Evolutionary conservation across 2,329 filamentous ascomycete species (phyloP).

Genomic region (Talaromyces marneffei): DNA sequence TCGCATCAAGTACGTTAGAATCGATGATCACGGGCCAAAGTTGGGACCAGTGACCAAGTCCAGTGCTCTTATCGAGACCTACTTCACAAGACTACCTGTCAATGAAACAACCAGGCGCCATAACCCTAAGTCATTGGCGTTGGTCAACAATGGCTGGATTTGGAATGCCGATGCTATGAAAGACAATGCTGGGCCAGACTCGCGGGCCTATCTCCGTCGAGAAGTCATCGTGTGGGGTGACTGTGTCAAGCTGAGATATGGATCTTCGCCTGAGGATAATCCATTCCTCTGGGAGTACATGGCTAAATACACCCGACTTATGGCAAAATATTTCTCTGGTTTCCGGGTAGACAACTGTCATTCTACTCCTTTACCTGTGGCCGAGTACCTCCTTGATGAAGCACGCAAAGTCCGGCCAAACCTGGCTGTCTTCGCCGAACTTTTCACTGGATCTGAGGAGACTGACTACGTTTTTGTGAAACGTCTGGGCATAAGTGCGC

Average conservation of each 20-base stretch:
- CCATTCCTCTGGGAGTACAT: constrained; percentile 95
- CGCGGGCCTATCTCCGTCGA: constrained; percentile 85
- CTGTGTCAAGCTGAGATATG: constrained; percentile 94
- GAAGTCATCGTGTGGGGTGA: constrained; percentile 99
- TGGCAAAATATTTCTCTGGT: constrained; percentile 91
- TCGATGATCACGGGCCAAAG: constrained; percentile 89
- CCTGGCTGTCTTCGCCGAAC: constrained; percentile 85
- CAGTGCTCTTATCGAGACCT: constrained; percentile 82
- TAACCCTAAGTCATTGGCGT: constrained; percentile 66
- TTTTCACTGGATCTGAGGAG: constrained; percentile 92
- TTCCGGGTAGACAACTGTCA: constrained; percentile 98
- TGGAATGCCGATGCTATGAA: constrained; percentile 94
- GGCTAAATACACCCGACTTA: constrained; percentile 81
- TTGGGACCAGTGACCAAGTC: constrained; percentile 69
- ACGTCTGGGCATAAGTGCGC: constrained; percentile 78
- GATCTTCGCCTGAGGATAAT: constrained; percentile 70
- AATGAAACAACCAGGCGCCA: constrained; percentile 75
- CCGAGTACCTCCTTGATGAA: constrained; percentile 89
- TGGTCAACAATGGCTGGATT: constrained; percentile 97
- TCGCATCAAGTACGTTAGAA: constrained; percentile 84
- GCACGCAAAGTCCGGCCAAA: constrained; percentile 84
- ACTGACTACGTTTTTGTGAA: constrained; percentile 97
- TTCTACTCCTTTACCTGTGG: constrained; percentile 89
- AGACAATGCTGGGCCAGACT: constrained; percentile 86
- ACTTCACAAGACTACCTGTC: constrained; percentile 82